Evolutionary conservation across 2,329 filamentous ascomycete species (phyloP).

Genomic region (Colletotrichum limetticola): DNA sequence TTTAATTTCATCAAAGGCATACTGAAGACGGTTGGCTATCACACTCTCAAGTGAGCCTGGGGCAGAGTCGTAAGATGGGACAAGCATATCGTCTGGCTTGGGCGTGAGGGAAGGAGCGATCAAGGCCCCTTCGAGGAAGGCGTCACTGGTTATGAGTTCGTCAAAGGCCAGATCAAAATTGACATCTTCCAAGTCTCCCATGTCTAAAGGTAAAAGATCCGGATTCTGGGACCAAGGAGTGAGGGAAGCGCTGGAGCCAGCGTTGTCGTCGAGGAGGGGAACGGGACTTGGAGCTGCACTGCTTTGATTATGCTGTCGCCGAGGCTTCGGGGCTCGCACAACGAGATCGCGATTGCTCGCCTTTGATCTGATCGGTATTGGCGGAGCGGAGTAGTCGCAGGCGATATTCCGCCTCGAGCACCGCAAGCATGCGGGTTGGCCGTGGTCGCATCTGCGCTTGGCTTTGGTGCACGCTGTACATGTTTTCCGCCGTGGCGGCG

Average conservation of each 20-base stretch:
- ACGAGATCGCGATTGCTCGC: background rate
- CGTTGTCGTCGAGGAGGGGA: background rate
- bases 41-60: conserved; percentile 40
- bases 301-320: background rate
- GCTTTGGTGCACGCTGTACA: conserved; percentile 66
- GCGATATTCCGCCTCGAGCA: conserved; percentile 58
- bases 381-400: conserved; percentile 56
- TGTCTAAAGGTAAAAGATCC: background rate
- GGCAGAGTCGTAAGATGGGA: conserved; percentile 4
- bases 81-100: conserved; percentile 13
- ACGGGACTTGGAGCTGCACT: background rate
- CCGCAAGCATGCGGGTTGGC: conserved; percentile 61
- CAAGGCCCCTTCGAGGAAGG: conserved; percentile 23
- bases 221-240: conserved; percentile 1
- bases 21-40: conserved; percentile 48
- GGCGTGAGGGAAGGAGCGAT: conserved; percentile 37
- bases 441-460: conserved; percentile 67
- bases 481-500: conserved; percentile 63
- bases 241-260: background rate
- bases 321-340: background rate
- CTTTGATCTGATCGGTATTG: background rate
- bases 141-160: conserved; percentile 6
- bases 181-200: background rate
- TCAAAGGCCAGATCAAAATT: conserved; percentile 9
- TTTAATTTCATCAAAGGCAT: conserved; percentile 62